A percentile compares a stretch with the other conserved stretches of the same genome.
These are phyloP conservation scores for Penicillium cosmopolitanum DNA, from an alignment of 495 filamentous ascomycete genomes.

Conservation along the genomic window DNA sequence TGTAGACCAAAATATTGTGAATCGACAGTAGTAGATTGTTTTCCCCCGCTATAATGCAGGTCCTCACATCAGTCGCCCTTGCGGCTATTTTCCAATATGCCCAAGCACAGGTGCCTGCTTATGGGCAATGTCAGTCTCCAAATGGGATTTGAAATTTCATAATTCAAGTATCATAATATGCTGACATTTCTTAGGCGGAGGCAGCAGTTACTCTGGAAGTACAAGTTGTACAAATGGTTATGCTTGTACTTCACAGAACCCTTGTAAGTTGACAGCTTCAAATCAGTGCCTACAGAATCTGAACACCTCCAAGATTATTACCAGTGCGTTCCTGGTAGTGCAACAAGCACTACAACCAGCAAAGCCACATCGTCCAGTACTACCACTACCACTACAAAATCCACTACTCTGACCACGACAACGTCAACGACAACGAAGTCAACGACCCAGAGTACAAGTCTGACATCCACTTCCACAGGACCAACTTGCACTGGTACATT, in stretches of 20 bases:
- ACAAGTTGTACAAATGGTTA: slow-evolving; percentile 18
- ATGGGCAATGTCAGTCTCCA: slow-evolving; percentile 19
- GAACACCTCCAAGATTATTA: slow-evolving; percentile 12
- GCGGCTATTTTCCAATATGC: slow-evolving; percentile 12
- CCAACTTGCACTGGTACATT: slow-evolving; percentile 40
- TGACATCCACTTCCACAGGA: slow-evolving; percentile 8
- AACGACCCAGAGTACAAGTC: slow-evolving; percentile 9
- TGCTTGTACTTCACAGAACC: slow-evolving; percentile 26
- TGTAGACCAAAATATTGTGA: neutral
- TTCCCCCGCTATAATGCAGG: slow-evolving; percentile 9
- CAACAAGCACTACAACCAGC: slow-evolving; percentile 10
- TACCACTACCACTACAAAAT: slow-evolving; percentile 7
- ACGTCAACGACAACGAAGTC: slow-evolving; percentile 16
- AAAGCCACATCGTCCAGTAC: slow-evolving; percentile 4
- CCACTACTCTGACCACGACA: slow-evolving; percentile 4
- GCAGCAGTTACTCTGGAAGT: slow-evolving; percentile 20
- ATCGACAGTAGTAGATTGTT: neutral
- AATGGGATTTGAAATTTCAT: neutral
- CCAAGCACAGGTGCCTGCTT: slow-evolving; percentile 22
- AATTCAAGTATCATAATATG: neutral
- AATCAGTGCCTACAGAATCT: neutral
- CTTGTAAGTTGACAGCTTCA: slow-evolving; percentile 6
- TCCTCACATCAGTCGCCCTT: slow-evolving; percentile 14
- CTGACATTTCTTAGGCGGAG: slow-evolving; percentile 15
- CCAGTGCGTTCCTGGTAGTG: slow-evolving; percentile 23